These are phyloP conservation scores for Termitomyces sp. DNA, from an alignment of 768 basidiomycete species.

Conservation along the genomic window DNA sequence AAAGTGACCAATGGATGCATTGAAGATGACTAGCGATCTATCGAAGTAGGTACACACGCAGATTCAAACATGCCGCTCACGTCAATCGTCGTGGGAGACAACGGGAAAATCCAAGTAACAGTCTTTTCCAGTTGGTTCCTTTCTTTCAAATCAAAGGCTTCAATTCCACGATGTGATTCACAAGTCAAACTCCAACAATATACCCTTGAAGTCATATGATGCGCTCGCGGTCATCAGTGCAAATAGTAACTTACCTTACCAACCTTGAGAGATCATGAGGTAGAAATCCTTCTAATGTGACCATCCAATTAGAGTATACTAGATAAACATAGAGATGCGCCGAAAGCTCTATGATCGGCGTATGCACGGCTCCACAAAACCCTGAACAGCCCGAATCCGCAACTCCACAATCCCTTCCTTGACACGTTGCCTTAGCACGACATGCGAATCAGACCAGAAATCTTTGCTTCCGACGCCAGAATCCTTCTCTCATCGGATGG, in stretches of 20 bases:
- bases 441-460: conserved; percentile 7
- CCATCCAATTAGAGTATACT: neutral
- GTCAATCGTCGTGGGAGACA: neutral
- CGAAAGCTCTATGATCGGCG: neutral
- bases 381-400: neutral
- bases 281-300: neutral
- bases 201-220: neutral
- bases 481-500: conserved; percentile 31
- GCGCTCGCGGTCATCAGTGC: neutral
- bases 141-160: neutral
- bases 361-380: neutral
- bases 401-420: neutral
- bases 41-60: too few species aligned
- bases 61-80: neutral
- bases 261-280: neutral
- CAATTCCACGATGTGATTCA: neutral
- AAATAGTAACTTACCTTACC: neutral
- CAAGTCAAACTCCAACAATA: neutral
- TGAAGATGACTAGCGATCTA: neutral
- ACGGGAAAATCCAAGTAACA: neutral
- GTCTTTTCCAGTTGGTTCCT: neutral
- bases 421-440: neutral
- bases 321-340: neutral
- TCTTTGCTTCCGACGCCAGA: conserved; percentile 5
- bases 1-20: neutral